Conservation (phyloP, 768 basidiomycete genomes). For the Nevesoporus exiguus region DNA sequence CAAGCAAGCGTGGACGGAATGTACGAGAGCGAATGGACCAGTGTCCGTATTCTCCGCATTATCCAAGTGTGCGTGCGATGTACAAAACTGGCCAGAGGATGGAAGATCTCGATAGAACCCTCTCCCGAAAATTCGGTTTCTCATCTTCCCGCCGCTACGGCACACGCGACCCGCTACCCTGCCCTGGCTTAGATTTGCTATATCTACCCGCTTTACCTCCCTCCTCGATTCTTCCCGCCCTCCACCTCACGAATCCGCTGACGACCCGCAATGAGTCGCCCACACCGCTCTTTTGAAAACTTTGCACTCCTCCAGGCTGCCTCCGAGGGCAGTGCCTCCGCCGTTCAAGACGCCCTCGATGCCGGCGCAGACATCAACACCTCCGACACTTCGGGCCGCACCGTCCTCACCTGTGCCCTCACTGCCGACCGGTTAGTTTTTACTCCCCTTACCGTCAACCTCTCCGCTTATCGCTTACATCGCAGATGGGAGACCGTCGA, state of each 20-base stretch:
- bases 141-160: slow-evolving; percentile 1
- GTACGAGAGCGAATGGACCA: too few species aligned
- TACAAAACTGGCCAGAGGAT: slow-evolving; percentile 12
- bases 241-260: slow-evolving; percentile 26
- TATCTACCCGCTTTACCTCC: slow-evolving; percentile 18
- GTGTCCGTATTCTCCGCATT: slow-evolving; percentile 23
- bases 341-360: slow-evolving; percentile 49
- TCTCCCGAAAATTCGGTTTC: neutral
- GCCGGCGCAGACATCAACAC: slow-evolving; percentile 68
- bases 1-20: slow-evolving; percentile 14
- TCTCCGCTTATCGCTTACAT: slow-evolving; percentile 1
- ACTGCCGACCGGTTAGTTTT: slow-evolving; percentile 63
- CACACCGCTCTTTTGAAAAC: slow-evolving; percentile 39
- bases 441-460: neutral
- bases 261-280: slow-evolving; percentile 37
- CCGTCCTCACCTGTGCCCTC: slow-evolving; percentile 63
- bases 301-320: slow-evolving; percentile 52
- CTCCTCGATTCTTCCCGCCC: neutral
- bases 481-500: slow-evolving; percentile 65
- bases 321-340: slow-evolving; percentile 51
- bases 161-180: neutral
- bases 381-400: slow-evolving; percentile 56
- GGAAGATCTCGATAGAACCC: slow-evolving; percentile 21
- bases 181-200: slow-evolving; percentile 4
- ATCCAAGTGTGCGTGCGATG: slow-evolving; percentile 23